A percentile compares a stretch with the other conserved stretches of the same genome.
phyloP scores from a whole-genome alignment of 2,329 filamentous ascomycete genomes.

The Allantophomopsis cytisporea region DNA sequence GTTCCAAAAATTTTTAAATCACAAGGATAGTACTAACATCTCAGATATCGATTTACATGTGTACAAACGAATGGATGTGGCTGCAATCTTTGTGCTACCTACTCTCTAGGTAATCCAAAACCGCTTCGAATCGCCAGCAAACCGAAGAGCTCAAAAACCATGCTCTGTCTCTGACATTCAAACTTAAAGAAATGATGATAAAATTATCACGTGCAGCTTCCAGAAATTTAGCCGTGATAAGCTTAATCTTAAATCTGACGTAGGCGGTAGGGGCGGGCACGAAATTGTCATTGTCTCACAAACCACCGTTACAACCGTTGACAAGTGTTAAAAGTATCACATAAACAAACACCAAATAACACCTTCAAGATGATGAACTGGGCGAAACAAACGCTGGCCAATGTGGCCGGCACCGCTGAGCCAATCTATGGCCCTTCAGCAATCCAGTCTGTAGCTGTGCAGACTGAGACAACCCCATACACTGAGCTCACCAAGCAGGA shows the following conservation, averaged over 20 bases:
- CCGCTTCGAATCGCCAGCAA: too few species aligned
- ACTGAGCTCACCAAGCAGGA: constrained; percentile 68
- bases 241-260: background rate
- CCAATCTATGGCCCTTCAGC: constrained; percentile 87
- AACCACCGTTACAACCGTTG: too few species aligned
- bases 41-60: too few species aligned
- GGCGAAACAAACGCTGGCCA: constrained; percentile 70
- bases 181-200: too few species aligned
- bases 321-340: background rate
- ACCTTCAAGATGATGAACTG: constrained; percentile 69
- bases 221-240: background rate
- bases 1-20: too few species aligned
- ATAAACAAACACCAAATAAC: constrained; percentile 2
- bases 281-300: background rate
- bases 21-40: too few species aligned
- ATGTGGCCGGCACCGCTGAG: constrained; percentile 91
- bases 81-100: too few species aligned
- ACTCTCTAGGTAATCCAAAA: too few species aligned
- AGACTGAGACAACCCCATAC: constrained; percentile 65
- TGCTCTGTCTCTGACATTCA: too few species aligned
- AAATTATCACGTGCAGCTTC: too few species aligned
- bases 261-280: background rate
- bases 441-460: constrained; percentile 73
- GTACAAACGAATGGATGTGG: too few species aligned
- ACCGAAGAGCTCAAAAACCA: too few species aligned